A percentile compares a stretch with the other conserved stretches of the same genome.
phyloP scores from a whole-genome alignment of 1,139 yeast genomes.

The Yarrowia galli region DNA sequence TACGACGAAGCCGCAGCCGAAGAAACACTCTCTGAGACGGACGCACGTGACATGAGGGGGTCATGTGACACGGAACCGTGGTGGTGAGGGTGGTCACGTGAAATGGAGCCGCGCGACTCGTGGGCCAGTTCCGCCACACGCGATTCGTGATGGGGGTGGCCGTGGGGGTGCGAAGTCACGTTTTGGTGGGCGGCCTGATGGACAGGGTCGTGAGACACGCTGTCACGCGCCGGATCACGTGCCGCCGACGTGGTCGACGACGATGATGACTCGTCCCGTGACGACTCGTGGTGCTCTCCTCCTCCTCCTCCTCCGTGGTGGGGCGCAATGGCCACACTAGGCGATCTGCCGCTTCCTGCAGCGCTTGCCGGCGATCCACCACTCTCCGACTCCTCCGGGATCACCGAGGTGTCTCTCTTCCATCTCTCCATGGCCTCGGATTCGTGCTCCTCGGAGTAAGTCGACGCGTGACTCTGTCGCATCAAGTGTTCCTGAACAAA shows the following conservation, averaged over 20 bases:
- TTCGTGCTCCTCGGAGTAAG: slow-evolving; percentile 16
- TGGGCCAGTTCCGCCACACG: slow-evolving; percentile 14
- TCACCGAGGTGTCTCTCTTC: slow-evolving; percentile 9
- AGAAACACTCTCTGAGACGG: slow-evolving; percentile 11
- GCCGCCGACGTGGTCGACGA: not conserved
- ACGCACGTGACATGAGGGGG: slow-evolving; percentile 10
- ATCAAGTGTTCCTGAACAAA: slow-evolving; percentile 41
- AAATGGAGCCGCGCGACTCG: slow-evolving; percentile 1
- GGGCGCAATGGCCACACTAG: slow-evolving; percentile 18
- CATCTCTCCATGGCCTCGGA: slow-evolving; percentile 18
- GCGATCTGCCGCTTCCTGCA: not conserved
- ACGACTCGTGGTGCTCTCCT: not conserved
- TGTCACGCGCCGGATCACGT: not conserved
- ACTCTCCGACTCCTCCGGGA: slow-evolving; percentile 6
- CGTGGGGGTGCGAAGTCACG: not conserved
- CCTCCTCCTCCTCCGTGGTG: too few relatives aligned
- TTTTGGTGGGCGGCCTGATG: slow-evolving; percentile 5
- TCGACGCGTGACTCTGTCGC: slow-evolving; percentile 38
- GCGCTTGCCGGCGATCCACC: not conserved
- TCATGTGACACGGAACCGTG: slow-evolving; percentile 13
- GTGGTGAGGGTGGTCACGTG: not conserved
- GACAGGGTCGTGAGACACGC: not conserved
- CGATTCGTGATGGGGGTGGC: slow-evolving; percentile 3
- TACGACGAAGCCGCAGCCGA: slow-evolving; percentile 40
- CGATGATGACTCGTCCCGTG: not conserved